Evolutionary conservation across 2,329 filamentous ascomycete genomes (phyloP).

Genomic region (Hymenotorrendiella dingleyae): DNA sequence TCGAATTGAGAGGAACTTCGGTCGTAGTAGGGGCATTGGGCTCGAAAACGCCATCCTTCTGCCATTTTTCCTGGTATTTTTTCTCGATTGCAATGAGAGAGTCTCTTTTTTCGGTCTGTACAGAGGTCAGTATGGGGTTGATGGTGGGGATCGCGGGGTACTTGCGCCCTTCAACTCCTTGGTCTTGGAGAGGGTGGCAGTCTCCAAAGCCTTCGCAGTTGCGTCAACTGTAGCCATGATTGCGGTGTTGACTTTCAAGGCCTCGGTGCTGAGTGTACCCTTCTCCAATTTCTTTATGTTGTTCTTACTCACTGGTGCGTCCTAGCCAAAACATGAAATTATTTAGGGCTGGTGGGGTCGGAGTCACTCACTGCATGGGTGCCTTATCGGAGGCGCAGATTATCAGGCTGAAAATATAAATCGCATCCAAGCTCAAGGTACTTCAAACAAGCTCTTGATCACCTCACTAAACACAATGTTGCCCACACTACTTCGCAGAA

Average conservation of each 20-base stretch:
- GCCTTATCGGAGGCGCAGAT: no score
- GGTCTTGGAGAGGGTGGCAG: slow-evolving; percentile 49
- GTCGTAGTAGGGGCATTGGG: slow-evolving; percentile 72
- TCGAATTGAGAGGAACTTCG: slow-evolving; percentile 71
- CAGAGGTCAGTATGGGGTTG: slow-evolving; percentile 20
- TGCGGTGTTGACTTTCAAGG: no score
- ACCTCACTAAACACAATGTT: slow-evolving; percentile 35
- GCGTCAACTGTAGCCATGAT: slow-evolving; percentile 39
- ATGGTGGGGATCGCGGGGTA: slow-evolving; percentile 19
- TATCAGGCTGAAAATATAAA: no score
- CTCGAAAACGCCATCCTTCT: slow-evolving; percentile 72
- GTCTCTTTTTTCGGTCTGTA: slow-evolving; percentile 79
- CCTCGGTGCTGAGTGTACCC: no score
- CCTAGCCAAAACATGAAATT: slow-evolving; percentile 13
- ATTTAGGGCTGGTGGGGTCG: slow-evolving; percentile 22
- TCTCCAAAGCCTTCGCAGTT: slow-evolving; percentile 42
- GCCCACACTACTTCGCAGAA: slow-evolving; percentile 39
- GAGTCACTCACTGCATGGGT: no score
- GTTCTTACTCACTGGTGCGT: background rate
- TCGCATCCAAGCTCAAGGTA: no score
- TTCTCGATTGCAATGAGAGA: slow-evolving; percentile 78
- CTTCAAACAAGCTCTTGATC: no score
- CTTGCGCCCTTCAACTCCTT: slow-evolving; percentile 55
- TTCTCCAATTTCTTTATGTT: slow-evolving; percentile 7
- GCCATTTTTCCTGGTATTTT: slow-evolving; percentile 86